phyloP scores from a whole-genome alignment of 169 alveolate species.

The Plasmodium gonderi region DNA sequence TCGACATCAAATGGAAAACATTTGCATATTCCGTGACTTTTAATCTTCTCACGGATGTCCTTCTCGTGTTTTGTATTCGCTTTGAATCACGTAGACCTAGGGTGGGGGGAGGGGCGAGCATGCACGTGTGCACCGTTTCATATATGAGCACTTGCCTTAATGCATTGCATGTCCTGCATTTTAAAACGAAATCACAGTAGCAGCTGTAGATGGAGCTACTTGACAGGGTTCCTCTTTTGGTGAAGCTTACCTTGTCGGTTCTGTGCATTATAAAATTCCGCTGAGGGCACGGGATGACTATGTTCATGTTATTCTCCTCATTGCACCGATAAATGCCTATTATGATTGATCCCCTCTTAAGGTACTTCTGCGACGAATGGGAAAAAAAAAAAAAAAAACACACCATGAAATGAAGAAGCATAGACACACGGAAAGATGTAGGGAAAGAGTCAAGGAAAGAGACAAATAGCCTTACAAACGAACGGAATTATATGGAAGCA shows the following conservation, averaged over 20 bases:
- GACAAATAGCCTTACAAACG: no score
- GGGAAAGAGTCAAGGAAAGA: no score
- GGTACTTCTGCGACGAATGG: conserved; percentile 31
- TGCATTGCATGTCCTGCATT: no score
- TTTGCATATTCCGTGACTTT: conserved; percentile 60
- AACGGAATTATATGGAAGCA: no score
- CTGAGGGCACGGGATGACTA: conserved; percentile 75
- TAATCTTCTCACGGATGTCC: background rate
- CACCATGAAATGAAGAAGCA: no score
- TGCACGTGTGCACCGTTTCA: no score
- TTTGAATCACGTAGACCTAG: conserved; percentile 23
- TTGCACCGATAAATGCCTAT: conserved; percentile 67
- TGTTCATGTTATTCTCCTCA: conserved; percentile 62
- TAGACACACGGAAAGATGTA: no score
- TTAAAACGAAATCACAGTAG: no score
- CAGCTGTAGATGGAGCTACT: background rate
- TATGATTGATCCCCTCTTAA: conserved; percentile 42
- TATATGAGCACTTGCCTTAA: no score
- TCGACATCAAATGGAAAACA: conserved; percentile 28
- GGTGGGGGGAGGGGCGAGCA: background rate
- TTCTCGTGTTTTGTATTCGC: conserved; percentile 4
- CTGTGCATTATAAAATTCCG: conserved; percentile 62
- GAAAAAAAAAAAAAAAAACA: no score
- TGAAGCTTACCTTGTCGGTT: conserved; percentile 55
- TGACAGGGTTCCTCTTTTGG: background rate